Base-by-base conservation (phyloP, 164 flowering plant species). In the Berberis thunbergii region DNA sequence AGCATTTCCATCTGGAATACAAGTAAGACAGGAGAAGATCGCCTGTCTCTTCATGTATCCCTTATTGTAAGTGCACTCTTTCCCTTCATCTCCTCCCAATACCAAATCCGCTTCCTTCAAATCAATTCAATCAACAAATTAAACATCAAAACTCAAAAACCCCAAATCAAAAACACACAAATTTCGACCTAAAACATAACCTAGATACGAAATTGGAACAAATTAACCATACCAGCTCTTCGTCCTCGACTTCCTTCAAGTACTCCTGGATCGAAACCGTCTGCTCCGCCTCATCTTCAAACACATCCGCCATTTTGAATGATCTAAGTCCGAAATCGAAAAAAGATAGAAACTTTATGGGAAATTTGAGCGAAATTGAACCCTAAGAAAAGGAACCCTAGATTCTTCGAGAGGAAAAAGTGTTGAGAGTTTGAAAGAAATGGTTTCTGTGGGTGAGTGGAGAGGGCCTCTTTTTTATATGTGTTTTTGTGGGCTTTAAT, bases 1-100 rank as follows among this genome's bases (percentile, higher is more conserved):
- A 75, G 94, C 96, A 83, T 83, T 86, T 54, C 99, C 99, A 63
- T 84, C 88, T 0, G 97, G 96, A 13, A 88, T 83, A 79, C 99
- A 95, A 12, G 97, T 95, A 68, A 95, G 73, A 68, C 99, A 95
- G 8, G 97, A 95, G 74, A 91, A 95, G 67, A 95, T 75, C 7
- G 97, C 97, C 60, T 95, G 99, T 72, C 97, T 85, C 81, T 91
- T 95, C 93, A 91, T 83, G 71, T 89, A 89, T 46, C 97, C 97
- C 54, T 89, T 86, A 2, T 39, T 49, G 66, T 89, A 95, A 45
- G 99, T 95, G 67, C 97, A 95, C 62, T 89, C 97, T 67, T 95
- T 86, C 43, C 97, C 99, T 54, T 87, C 96, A 70, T 95, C 99
- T 54, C 97, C 99, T 13, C 99, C 99, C 87, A 95, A 78, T 55